A percentile compares a stretch with the other conserved stretches of the same genome.
These are phyloP conservation scores for Citrus australasica DNA, from an alignment of 345 rosid species.

Conservation along the genomic window DNA sequence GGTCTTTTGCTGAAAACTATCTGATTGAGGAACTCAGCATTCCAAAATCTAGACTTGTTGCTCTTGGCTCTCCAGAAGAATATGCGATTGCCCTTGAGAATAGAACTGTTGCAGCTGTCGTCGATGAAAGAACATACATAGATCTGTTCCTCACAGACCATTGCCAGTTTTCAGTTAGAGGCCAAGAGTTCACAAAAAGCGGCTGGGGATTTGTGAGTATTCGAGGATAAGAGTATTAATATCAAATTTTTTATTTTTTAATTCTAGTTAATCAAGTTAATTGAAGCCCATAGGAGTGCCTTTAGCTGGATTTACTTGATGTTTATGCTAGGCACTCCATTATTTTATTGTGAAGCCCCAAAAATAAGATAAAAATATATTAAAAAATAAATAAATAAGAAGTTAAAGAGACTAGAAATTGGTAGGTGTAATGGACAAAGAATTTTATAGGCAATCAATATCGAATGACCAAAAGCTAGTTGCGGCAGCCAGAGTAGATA, in stretches of 20 bases:
- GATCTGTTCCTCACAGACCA: constrained; percentile 71
- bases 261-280: background rate
- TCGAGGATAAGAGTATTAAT: background rate
- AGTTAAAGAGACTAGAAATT: background rate
- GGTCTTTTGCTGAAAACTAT: constrained; percentile 80
- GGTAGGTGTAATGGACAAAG: background rate
- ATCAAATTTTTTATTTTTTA: background rate
- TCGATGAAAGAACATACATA: constrained; percentile 73
- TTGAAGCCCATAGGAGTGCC: background rate
- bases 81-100: constrained; percentile 61
- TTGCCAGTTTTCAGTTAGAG: constrained; percentile 72
- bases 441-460: background rate
- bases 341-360: no score
- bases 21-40: constrained; percentile 69
- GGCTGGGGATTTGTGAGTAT: constrained; percentile 97
- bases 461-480: background rate
- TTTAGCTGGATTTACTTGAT: background rate
- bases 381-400: background rate
- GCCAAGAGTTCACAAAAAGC: constrained; percentile 74
- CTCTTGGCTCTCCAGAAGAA: constrained; percentile 82
- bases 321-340: background rate
- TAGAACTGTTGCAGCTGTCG: constrained; percentile 79
- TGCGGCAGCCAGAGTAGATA: background rate
- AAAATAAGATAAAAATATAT: no score
- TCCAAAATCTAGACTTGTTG: constrained; percentile 65